phyloP scores from a whole-genome alignment of 176 grass and related monocot species.

The barley (Hordeum vulgare) region MorexV3_pseudomolecules_assembly NC_058522.1:4180953-4181452 shows the following conservation, averaged over 20 bases:
- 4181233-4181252: not conserved
- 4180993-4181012: too few relatives aligned
- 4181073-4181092: not conserved
- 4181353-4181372: not conserved
- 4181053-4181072: not conserved
- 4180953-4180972: not conserved
- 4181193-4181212: too few relatives aligned
- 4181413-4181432: not conserved
- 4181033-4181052: not conserved
- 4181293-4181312: not conserved
- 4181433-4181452: not conserved
- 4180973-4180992: not conserved
- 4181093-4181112: not conserved
- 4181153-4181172: not conserved
- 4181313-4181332: not conserved
- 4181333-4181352: not conserved
- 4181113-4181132: not conserved
- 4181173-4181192: too few relatives aligned
- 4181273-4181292: too few relatives aligned
- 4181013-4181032: not conserved
- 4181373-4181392: not conserved
- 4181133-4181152: not conserved
- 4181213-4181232: too few relatives aligned
- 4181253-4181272: not conserved
- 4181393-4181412: not conserved